Evolutionary conservation across 1,284 basidiomycete genomes (phyloP), one percentile per base, ranked within the genome.

Genomic region (Boletus albobrunnescens): DNA sequence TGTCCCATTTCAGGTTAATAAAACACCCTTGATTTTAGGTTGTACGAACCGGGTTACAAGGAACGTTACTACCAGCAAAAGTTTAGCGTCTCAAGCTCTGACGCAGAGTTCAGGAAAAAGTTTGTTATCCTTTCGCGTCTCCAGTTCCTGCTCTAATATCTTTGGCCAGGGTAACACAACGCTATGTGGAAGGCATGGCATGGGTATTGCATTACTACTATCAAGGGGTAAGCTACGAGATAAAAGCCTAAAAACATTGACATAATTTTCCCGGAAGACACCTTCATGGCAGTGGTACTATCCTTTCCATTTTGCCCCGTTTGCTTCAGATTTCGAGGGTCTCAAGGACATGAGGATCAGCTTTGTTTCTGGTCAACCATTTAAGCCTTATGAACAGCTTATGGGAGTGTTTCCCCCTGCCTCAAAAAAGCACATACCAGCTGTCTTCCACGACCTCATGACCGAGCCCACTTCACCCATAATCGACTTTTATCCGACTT

Each of bases 271-370:
- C 26, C 36, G 48, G 26, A 48, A 91, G 89, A 83, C 88, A n/a
- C 93, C 95, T 4, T 95, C 94, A 1, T 99, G 96, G 96, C 85
- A 94, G 60, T 99, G 96, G 96, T 99, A 88, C 70, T 99, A 98
- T 65, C 96, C 96, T 0, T 96, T 91, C 64, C 95, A 99, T 70
- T 99, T 95, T 66, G 93, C 96, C 5, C 96, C 96, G 1, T 99
- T 99, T 65, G 96, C 96, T 6, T 87, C 88, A 50, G 96, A 99
- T 67, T 98, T 99, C 59, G 79, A 81, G 47, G 84, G 93, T 42
- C 71, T 97, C 30, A 79, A 78, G 35, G 74, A 82, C 55, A 82
- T 95, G 78, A 73, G 92, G 39, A 87, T 99, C 64, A 71, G 75
- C 26, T 94, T 94, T 57, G 76, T 81, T 6, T 63, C 83, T 20